These are phyloP conservation scores for Typha latifolia DNA, from an alignment of 176 grass and related monocot species.

Conservation along the genomic window DNA sequence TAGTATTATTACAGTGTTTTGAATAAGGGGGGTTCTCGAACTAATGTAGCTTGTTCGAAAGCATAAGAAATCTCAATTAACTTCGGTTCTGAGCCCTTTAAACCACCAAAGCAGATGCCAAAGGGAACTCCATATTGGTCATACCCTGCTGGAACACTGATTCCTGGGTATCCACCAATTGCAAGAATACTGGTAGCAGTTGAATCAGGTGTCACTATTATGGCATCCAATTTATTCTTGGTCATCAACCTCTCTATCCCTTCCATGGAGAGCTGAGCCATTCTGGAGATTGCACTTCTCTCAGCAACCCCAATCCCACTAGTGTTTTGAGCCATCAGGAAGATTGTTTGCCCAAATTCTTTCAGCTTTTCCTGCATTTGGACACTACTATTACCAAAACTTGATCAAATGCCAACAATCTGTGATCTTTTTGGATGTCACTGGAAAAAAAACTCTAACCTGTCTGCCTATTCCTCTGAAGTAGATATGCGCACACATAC, in stretches of 20 bases:
- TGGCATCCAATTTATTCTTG: constrained; percentile 33
- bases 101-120: constrained; percentile 55
- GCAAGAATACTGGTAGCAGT: constrained; percentile 11
- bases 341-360: constrained; percentile 33
- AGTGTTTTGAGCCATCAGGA: constrained; percentile 35
- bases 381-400: neutral
- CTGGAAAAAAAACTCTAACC: too few species aligned
- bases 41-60: constrained; percentile 60
- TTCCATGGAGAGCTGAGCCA: constrained; percentile 27
- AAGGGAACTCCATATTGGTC: constrained; percentile 32
- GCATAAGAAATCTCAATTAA: constrained; percentile 70
- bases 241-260: constrained; percentile 38
- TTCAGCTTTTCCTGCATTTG: constrained; percentile 40
- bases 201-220: constrained; percentile 18
- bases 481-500: too few species aligned
- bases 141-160: constrained; percentile 53
- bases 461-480: too few species aligned
- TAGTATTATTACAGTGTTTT: neutral
- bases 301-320: constrained; percentile 17
- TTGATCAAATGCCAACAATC: neutral
- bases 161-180: constrained; percentile 46
- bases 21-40: constrained; percentile 39
- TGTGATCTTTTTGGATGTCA: too few species aligned
- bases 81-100: constrained; percentile 60
- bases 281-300: constrained; percentile 22